Percentiles rank a stretch among this genome's conserved stretches.
phyloP scores from a whole-genome alignment of 805 yeast species.

The Kurtzmaniella cleridarum region DNA sequence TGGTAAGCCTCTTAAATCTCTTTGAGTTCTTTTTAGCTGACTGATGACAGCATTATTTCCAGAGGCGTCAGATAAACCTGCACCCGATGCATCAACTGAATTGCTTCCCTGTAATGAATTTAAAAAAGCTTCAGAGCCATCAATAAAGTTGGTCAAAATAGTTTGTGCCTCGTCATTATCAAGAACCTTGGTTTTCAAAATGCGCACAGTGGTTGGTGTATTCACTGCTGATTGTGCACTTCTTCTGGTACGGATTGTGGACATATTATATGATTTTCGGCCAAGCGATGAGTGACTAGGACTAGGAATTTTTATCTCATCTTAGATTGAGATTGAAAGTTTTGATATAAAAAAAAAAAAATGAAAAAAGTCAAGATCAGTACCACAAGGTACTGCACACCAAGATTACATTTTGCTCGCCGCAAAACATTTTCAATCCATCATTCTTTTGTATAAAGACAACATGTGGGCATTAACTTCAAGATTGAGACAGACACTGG shows the following conservation, averaged over 20 bases:
- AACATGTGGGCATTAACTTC: background rate
- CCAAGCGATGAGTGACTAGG: background rate
- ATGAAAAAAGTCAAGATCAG: too few relatives aligned
- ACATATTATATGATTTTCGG: slow-evolving; percentile 8
- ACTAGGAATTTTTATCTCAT: too few relatives aligned
- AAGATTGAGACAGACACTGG: background rate
- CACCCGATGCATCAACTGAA: slow-evolving; percentile 13
- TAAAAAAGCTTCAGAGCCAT: slow-evolving; percentile 8
- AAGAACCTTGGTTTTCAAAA: slow-evolving; percentile 23
- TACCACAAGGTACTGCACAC: too few relatives aligned
- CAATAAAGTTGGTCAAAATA: slow-evolving; percentile 38
- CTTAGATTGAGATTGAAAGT: too few relatives aligned
- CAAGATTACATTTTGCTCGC: too few relatives aligned
- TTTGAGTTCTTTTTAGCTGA: slow-evolving; percentile 67
- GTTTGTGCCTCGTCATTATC: slow-evolving; percentile 41
- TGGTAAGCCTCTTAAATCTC: slow-evolving; percentile 78
- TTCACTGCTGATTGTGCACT: slow-evolving; percentile 40
- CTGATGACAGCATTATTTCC: slow-evolving; percentile 40
- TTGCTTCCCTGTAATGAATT: slow-evolving; percentile 5
- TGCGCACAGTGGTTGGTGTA: slow-evolving; percentile 40
- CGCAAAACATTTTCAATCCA: too few relatives aligned
- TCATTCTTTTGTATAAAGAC: too few relatives aligned
- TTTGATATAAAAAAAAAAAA: too few relatives aligned
- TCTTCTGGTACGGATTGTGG: slow-evolving; percentile 37
- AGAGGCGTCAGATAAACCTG: slow-evolving; percentile 27